Conservation (phyloP, 306 rosid genomes). For the Trifolium pratense region DNA sequence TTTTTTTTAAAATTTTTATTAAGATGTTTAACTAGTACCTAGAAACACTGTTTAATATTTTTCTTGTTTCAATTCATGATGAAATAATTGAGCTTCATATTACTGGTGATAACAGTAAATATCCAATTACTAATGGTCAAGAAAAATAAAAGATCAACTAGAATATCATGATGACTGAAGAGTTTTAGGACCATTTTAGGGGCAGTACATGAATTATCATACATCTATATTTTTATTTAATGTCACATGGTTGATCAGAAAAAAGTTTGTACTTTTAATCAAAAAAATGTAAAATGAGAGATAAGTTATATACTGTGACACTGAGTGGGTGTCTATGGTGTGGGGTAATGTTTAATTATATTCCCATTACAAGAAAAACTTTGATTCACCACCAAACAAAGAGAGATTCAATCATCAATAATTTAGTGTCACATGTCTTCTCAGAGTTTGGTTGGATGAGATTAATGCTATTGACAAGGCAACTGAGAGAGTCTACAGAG, state of each 20-base stretch:
- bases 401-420: constrained; percentile 41
- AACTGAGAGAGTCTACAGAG: not conserved
- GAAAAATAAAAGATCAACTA: not conserved
- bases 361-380: constrained; percentile 29
- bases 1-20: too few relatives aligned
- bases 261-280: constrained; percentile 4
- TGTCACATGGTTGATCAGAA: constrained; percentile 30
- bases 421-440: constrained; percentile 53
- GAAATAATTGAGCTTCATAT: constrained; percentile 24
- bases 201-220: not conserved
- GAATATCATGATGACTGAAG: constrained; percentile 30
- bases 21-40: too few relatives aligned
- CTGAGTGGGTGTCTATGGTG: not conserved
- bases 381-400: constrained; percentile 16
- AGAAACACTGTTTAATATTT: too few relatives aligned
- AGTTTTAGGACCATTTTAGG: not conserved
- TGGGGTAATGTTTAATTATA: constrained; percentile 40
- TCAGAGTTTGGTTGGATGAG: constrained; percentile 48
- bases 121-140: not conserved
- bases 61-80: not conserved
- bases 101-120: not conserved
- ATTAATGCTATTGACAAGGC: constrained; percentile 7
- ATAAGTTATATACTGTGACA: not conserved
- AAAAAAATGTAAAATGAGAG: constrained; percentile 13
- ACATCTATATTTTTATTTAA: not conserved